These are phyloP conservation scores for Fraxinus albicans DNA, from an alignment of 305 asterid genomes.

Conservation along the genomic window DNA sequence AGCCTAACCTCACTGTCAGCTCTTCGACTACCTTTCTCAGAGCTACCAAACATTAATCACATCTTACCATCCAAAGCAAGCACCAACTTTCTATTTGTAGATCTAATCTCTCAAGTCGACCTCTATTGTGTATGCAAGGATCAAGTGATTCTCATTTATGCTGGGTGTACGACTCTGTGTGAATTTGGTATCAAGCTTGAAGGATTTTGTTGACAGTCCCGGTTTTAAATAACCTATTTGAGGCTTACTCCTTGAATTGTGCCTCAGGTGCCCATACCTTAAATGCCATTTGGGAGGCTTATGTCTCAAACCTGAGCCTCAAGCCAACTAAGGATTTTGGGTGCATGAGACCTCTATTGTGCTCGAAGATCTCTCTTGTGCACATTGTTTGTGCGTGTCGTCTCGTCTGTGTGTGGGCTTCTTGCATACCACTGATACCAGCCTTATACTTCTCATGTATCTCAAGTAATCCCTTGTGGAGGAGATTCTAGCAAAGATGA, in stretches of 20 bases:
- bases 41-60: background rate
- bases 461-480: background rate
- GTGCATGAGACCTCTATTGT: background rate
- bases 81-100: background rate
- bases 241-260: background rate
- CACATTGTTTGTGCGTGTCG: background rate
- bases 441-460: background rate
- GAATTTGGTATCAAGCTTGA: background rate
- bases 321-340: background rate
- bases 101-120: background rate
- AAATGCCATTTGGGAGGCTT: background rate
- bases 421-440: background rate
- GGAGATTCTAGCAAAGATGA: background rate
- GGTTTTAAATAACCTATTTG: background rate
- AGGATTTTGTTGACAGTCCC: background rate
- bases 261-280: background rate
- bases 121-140: background rate
- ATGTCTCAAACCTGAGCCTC: background rate
- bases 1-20: background rate
- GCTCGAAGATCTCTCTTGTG: background rate
- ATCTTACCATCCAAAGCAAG: background rate
- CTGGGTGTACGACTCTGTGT: background rate
- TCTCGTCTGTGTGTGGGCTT: background rate
- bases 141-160: background rate
- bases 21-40: background rate